Percentiles rank a stretch among this genome's conserved stretches.
phyloP scores from a whole-genome alignment of 352 stramenopile species.

The Phytophthora megakarya region DNA sequence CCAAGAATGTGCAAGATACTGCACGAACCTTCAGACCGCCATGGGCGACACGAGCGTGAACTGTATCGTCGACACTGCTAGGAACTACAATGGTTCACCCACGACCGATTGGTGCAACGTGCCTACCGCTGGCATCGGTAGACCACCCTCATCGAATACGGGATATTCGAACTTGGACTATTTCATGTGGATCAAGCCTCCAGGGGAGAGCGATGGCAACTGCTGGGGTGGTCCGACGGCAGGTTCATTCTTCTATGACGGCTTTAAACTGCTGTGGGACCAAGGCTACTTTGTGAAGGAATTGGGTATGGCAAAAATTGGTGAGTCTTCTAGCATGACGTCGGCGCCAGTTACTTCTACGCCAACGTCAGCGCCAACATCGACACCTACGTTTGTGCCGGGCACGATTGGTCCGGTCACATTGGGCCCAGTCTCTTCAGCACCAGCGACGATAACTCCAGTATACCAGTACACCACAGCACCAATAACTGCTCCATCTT shows the following conservation, averaged over 20 bases:
- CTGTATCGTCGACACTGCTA: constrained; percentile 71
- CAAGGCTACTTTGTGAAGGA: constrained; percentile 61
- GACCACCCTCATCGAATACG: constrained; percentile 53
- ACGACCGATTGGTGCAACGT: constrained; percentile 69
- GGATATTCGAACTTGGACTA: constrained; percentile 63
- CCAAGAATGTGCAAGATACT: constrained; percentile 49
- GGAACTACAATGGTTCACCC: constrained; percentile 60
- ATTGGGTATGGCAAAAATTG: constrained; percentile 31
- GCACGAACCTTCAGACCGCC: constrained; percentile 56
- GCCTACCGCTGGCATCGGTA: constrained; percentile 58
- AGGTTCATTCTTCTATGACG: constrained; percentile 54
- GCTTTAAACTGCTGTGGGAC: constrained; percentile 65
- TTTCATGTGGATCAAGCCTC: constrained; percentile 72
- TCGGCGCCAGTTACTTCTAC: neutral
- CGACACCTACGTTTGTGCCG: constrained; percentile 3
- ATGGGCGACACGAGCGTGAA: constrained; percentile 37
- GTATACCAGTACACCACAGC: no score
- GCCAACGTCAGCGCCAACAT: constrained; percentile 1
- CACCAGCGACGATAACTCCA: no score
- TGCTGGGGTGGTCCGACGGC: constrained; percentile 51
- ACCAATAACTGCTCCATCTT: constrained; percentile 1
- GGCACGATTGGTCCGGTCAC: no score
- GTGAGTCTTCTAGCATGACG: constrained; percentile 16
- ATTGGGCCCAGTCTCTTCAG: neutral
- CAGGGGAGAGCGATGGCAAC: constrained; percentile 64